Evolutionary conservation across 106 monocot species (phyloP), one percentile per base, ranked within the genome.

Genomic region (Alisma plantagoaquatica): DNA sequence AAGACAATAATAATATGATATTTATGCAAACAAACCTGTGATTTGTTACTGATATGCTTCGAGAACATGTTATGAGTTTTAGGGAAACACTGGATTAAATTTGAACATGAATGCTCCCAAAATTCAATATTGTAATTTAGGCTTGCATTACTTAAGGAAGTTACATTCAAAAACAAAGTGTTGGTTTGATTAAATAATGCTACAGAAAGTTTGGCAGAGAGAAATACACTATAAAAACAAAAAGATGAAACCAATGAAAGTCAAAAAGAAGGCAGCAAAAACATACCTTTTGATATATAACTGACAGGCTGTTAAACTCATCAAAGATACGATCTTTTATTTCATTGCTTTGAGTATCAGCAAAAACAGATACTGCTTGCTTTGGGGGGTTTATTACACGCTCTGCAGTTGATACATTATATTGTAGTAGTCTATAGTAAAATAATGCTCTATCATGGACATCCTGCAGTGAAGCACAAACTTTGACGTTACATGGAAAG

Each of bases 321-420:
- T 98, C 96, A 67, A 98, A 98, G 61, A 98, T 85, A 19, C 89
- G 81, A 67, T 98, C 96, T 72, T 98, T 98, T 31, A 89, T 79
- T 77, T 98, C 96, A 67, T 69, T 85, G 58, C 79, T 98, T 67
- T 98, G 89, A 9, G 78, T 82, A 45, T 98, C 96, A 53, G 96
- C 78, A 76, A 98, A 98, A 43, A 90, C 96, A 31, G 96, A 98
- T 53, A 98, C 96, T 41, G 89, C 96, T 78, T 98, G 89, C 63
- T 98, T 98, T 15, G 85, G 89, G 60, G 96, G 96, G 53, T 98
- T 98, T 38, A 98, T 89, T 29, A 90, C 72, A 41, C 69, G 57
- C 32, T 98, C 89, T 62, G 96, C 96, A 9, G 71, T 70, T 53
- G 81, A 49, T 46, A 75, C 84, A 72, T 98, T 78, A 79, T 89